Base-by-base conservation (phyloP, 805 yeast species). In the Clavispora phyllophila region DNA sequence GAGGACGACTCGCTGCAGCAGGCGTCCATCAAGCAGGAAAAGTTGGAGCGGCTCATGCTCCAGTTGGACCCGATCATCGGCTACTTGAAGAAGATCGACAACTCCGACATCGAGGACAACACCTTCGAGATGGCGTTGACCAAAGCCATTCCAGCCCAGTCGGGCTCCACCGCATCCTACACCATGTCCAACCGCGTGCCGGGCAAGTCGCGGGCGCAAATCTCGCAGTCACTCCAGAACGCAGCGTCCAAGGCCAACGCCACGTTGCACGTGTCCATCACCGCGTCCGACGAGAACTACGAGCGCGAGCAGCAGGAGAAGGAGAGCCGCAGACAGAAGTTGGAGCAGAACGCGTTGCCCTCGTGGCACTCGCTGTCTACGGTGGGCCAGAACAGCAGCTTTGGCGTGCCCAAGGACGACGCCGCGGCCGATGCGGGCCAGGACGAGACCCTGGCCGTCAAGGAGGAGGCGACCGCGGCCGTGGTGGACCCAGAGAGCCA, bases 321-420 rank as follows among this genome's bases (percentile, higher is more conserved):
- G 57, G 84, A 85, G 61, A 81, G 71, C 69, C 81, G 76, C 74
- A 80, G 78, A 62, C 82, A 76, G 62, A 74, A 78, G 51, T 73
- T 90, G 62, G 83, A 85, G 58, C 96, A 91, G 62, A 93, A 93
- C 60, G 96, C 96, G 4, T 73, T 93, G 51, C 99, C 99, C 7
- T 83, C 93, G 23, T 93, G 99, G 99, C 96, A 93, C 60, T 80
- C 84, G 50, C 83, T 84, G 53, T 81, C 91, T 58, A 90, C 99
- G 0, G 91, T 91, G 51, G 96, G 96, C 36, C 73, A 81, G 51
- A 63, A 74, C 12, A 72, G 82, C 44, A 75, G 69, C 48, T 54
- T 80, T 45, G 82, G 28, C 7, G 46, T 22, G 18, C 36, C 38
- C 3, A 17, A 75, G 48, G 70, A 66, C 36, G 80, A 71, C 27